Conservation (phyloP, 169 alveolate genomes). For the Sarcocystis neurona region DNA sequence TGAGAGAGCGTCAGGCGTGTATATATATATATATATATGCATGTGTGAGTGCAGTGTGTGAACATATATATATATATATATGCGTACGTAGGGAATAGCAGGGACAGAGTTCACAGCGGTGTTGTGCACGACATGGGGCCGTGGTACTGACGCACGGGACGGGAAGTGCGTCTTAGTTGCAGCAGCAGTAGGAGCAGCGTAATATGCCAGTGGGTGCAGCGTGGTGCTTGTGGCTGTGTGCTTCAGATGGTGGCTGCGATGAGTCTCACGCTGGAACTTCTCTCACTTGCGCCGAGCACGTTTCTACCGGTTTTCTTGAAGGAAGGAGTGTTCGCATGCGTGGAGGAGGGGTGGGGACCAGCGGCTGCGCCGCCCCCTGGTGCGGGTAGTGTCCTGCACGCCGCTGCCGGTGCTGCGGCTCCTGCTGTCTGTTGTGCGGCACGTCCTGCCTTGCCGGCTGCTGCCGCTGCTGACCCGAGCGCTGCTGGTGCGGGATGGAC, state of each 20-base stretch:
- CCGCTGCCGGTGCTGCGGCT: neutral
- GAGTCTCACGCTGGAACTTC: constrained; percentile 55
- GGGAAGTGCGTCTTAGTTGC: neutral
- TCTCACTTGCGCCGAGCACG: constrained; percentile 1
- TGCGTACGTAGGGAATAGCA: too few relatives aligned
- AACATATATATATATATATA: too few relatives aligned
- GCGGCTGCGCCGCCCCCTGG: neutral
- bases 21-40: too few relatives aligned
- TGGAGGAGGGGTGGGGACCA: neutral
- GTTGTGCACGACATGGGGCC: too few relatives aligned
- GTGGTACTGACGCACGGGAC: neutral
- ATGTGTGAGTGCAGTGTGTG: too few relatives aligned
- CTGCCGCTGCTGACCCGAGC: constrained; percentile 32
- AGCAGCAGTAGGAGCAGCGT: too few relatives aligned
- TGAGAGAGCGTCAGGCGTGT: too few relatives aligned
- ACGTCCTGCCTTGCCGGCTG: constrained; percentile 17
- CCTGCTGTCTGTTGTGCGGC: neutral
- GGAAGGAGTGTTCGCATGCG: constrained; percentile 47
- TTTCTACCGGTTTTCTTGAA: constrained; percentile 10
- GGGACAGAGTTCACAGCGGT: too few relatives aligned
- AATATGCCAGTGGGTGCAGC: too few relatives aligned
- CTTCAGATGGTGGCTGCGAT: constrained; percentile 40
- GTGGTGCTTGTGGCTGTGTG: neutral
- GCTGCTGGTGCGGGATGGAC: neutral
- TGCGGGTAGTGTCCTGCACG: constrained; percentile 10